Percentiles rank a stretch among this genome's conserved stretches.
Conservation (phyloP, 2,329 filamentous ascomycete species). For the Alternaria viburni region DNA sequence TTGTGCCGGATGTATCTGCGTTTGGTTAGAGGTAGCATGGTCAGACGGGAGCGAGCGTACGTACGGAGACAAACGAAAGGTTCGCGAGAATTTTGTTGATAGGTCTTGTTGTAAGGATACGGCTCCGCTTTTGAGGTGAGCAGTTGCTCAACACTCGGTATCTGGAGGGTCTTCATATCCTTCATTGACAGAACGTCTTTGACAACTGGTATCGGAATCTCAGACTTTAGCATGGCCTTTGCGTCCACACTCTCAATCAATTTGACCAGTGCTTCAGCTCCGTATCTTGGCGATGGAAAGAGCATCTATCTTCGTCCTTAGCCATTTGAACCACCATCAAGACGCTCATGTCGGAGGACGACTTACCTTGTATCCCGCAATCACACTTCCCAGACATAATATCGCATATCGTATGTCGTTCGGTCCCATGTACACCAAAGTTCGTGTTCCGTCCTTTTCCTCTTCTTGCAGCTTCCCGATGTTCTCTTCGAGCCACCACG, state of each 20-base stretch:
- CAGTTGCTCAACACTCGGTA: constrained; percentile 23
- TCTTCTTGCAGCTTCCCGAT: constrained; percentile 29
- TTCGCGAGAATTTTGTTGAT: constrained; percentile 32
- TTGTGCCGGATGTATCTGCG: constrained; percentile 45
- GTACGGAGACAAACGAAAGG: constrained; percentile 33
- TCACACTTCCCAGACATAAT: constrained; percentile 47
- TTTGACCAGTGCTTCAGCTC: constrained; percentile 20
- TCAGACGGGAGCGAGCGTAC: neutral
- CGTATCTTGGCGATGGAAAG: constrained; percentile 30
- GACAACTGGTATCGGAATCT: constrained; percentile 14
- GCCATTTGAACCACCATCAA: neutral
- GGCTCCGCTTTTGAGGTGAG: constrained; percentile 11
- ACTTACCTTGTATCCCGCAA: constrained; percentile 49
- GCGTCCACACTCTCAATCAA: constrained; percentile 27
- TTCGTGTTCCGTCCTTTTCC: constrained; percentile 28
- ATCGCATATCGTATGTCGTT: constrained; percentile 49
- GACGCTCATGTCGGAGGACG: neutral
- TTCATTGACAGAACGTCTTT: constrained; percentile 18
- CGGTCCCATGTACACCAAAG: constrained; percentile 31
- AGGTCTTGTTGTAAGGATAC: constrained; percentile 29
- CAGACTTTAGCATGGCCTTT: constrained; percentile 22
- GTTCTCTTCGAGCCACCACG: constrained; percentile 35
- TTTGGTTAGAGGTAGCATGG: neutral
- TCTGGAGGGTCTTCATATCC: constrained; percentile 15
- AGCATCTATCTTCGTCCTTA: constrained; percentile 16